A percentile compares a stretch with the other conserved stretches of the same genome.
phyloP scores from a whole-genome alignment of 75 land plant genomes.

The Picea sitchensis region DNA sequence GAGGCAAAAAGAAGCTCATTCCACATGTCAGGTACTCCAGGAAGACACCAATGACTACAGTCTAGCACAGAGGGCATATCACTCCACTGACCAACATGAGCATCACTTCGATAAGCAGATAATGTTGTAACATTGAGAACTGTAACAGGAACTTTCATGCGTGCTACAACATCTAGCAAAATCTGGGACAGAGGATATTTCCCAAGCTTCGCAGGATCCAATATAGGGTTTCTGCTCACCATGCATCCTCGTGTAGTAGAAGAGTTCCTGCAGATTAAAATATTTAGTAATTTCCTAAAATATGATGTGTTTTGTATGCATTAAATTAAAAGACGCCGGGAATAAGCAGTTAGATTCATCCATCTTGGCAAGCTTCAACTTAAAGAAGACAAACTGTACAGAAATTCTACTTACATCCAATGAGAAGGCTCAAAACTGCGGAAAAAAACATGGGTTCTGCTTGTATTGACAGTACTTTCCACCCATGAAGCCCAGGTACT shows the following conservation, averaged over 20 bases:
- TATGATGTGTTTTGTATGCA: slow-evolving; percentile 2
- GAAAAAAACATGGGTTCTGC: slow-evolving; percentile 71
- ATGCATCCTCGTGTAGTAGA: slow-evolving; percentile 20
- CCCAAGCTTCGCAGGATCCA: slow-evolving; percentile 17
- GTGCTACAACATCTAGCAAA: slow-evolving; percentile 39
- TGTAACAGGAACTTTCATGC: slow-evolving; percentile 43
- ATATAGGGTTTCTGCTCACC: slow-evolving; percentile 29
- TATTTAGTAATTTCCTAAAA: neutral
- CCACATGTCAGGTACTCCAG: slow-evolving; percentile 95
- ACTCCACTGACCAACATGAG: slow-evolving; percentile 78
- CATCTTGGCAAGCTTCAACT: neutral
- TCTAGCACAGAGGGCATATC: slow-evolving; percentile 55
- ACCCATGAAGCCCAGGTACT: slow-evolving; percentile 90
- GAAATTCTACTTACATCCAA: slow-evolving; percentile 55
- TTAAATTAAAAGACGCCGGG: neutral
- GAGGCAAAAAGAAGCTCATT: slow-evolving; percentile 72
- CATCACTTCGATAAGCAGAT: slow-evolving; percentile 86
- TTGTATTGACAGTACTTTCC: slow-evolving; percentile 47
- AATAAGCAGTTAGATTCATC: neutral
- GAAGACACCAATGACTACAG: slow-evolving; percentile 96
- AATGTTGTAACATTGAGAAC: slow-evolving; percentile 73
- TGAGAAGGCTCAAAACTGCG: slow-evolving; percentile 88
- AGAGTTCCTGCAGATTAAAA: slow-evolving; percentile 15
- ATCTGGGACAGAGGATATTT: slow-evolving; percentile 34
- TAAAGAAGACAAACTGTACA: neutral